These are phyloP conservation scores for Lepidium aucheri DNA, from an alignment of 345 rosid species.

Conservation along the genomic window DNA sequence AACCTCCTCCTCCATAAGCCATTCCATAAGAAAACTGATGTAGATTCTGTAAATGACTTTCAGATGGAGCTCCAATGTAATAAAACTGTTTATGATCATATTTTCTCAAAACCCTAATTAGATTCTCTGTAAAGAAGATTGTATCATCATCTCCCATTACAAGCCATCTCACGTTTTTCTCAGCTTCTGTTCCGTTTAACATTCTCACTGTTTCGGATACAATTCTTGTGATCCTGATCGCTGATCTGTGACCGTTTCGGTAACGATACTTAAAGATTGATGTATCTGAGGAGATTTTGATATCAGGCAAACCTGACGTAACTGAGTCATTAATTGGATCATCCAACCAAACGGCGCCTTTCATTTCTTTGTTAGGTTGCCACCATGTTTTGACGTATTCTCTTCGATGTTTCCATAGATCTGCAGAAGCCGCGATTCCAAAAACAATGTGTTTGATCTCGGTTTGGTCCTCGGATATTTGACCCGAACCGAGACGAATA, in stretches of 20 bases:
- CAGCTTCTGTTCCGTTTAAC: constrained; percentile 25
- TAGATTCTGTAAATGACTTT: constrained; percentile 50
- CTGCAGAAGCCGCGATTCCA: constrained; percentile 50
- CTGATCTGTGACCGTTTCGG: constrained; percentile 48
- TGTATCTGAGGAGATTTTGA: constrained; percentile 50
- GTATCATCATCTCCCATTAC: constrained; percentile 88
- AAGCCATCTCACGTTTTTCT: constrained; percentile 55
- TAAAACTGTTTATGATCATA: constrained; percentile 64
- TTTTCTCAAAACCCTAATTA: constrained; percentile 57
- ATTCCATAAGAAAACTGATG: constrained; percentile 47
- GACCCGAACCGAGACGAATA: constrained; percentile 29
- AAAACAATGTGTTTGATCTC: constrained; percentile 55
- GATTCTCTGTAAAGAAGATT: constrained; percentile 50
- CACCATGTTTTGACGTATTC: constrained; percentile 74
- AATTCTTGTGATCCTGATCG: constrained; percentile 66
- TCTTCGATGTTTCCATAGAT: constrained; percentile 47
- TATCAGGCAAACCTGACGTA: constrained; percentile 21
- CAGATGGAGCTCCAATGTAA: constrained; percentile 73
- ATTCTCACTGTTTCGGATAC: constrained; percentile 56
- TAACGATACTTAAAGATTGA: constrained; percentile 53
- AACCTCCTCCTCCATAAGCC: constrained; percentile 90
- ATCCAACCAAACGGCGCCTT: constrained; percentile 76
- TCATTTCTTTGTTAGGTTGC: constrained; percentile 38
- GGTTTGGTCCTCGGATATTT: background rate
- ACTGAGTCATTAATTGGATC: background rate